Evolutionary conservation across 2,329 filamentous ascomycete genomes (phyloP).

Genomic region (Didymella pomorum): DNA sequence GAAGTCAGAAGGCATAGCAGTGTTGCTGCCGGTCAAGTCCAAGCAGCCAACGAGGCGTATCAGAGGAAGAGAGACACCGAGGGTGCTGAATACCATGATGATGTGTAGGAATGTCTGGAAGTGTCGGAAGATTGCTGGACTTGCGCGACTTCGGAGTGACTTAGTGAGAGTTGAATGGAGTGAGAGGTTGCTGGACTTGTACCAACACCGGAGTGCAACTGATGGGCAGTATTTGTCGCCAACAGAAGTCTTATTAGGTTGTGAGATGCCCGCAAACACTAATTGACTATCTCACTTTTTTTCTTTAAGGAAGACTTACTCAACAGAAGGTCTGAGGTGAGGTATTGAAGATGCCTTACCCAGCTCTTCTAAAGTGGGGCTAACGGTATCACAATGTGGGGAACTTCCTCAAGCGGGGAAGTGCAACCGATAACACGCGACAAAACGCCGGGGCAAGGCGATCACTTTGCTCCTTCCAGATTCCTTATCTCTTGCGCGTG

Average conservation of each 20-base stretch:
- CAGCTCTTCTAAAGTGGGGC: neutral
- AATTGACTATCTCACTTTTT: too few species aligned
- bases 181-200: neutral
- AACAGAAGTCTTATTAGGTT: too few species aligned
- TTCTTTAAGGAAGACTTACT: too few species aligned
- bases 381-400: constrained; percentile 7
- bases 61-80: constrained; percentile 3
- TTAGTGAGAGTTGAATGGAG: neutral
- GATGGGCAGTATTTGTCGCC: too few species aligned
- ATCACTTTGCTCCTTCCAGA: constrained; percentile 2
- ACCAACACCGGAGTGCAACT: neutral
- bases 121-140: too few species aligned
- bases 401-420: constrained; percentile 18
- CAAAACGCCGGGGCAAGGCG: neutral
- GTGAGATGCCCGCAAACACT: too few species aligned
- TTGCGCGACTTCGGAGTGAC: neutral
- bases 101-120: neutral
- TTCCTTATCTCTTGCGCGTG: constrained; percentile 16
- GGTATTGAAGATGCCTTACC: too few species aligned
- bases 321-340: too few species aligned
- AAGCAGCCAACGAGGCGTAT: constrained; percentile 23
- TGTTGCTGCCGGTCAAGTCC: constrained; percentile 26
- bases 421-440: constrained; percentile 10
- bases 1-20: constrained; percentile 36
- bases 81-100: constrained; percentile 10